A percentile compares a stretch with the other conserved stretches of the same genome.
phyloP scores from a whole-genome alignment of 495 filamentous ascomycete species.

The Podospora bellae-mahoneyi region DNA sequence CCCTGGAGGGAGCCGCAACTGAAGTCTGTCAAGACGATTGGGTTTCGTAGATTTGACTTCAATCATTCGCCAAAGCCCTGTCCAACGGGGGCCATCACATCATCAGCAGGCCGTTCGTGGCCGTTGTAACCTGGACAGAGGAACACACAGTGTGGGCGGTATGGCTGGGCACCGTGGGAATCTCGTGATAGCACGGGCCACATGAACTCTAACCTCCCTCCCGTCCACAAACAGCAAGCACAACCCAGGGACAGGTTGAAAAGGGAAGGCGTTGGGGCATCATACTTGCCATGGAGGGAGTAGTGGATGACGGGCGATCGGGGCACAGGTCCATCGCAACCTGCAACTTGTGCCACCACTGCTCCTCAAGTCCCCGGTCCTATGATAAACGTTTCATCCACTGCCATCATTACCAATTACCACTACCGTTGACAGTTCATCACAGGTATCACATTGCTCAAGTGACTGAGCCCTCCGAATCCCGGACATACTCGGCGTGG shows the following conservation, averaged over 20 bases:
- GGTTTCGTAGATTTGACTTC: no score
- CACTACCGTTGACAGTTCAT: background rate
- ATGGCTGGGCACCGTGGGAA: background rate
- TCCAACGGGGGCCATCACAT: no score
- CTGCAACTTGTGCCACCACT: background rate
- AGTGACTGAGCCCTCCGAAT: background rate
- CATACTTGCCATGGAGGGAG: background rate
- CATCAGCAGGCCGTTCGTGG: no score
- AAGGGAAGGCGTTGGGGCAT: background rate
- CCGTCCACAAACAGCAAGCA: background rate
- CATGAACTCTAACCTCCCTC: background rate
- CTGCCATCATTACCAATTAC: background rate
- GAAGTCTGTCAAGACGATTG: background rate
- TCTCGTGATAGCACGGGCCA: background rate
- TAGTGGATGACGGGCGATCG: background rate
- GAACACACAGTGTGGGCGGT: no score
- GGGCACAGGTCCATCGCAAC: background rate
- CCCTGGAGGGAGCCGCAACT: no score
- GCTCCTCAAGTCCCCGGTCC: background rate
- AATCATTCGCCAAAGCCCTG: no score
- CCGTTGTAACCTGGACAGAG: no score
- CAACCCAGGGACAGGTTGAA: background rate
- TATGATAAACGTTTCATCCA: slow-evolving; percentile 4
- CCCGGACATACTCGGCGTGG: background rate
- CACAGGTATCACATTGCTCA: background rate